Percentiles rank a stretch among this genome's conserved stretches.
phyloP scores from a whole-genome alignment of 2,329 filamentous ascomycete genomes.

The Alternaria arborescens region DNA sequence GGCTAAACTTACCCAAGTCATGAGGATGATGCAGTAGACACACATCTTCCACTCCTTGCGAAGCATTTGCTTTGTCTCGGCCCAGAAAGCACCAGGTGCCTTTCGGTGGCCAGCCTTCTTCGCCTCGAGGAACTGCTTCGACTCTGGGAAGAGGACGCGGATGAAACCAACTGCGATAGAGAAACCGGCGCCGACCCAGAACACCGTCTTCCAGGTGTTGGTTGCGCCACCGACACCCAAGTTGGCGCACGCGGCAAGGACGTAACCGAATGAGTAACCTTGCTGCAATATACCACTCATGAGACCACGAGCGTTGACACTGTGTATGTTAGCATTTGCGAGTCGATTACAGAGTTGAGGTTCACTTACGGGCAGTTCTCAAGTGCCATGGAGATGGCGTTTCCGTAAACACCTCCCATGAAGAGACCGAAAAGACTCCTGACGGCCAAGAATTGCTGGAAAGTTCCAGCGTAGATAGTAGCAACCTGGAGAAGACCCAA shows the following conservation, averaged over 20 bases:
- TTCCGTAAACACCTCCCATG: constrained; percentile 84
- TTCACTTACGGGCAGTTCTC: constrained; percentile 72
- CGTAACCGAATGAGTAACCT: constrained; percentile 82
- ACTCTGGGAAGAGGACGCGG: constrained; percentile 75
- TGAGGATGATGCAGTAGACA: constrained; percentile 78
- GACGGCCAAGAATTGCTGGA: constrained; percentile 77
- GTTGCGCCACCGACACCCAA: constrained; percentile 72
- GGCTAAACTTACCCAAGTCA: constrained; percentile 66
- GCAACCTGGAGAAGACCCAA: constrained; percentile 76
- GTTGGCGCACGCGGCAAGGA: constrained; percentile 78
- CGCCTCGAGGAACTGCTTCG: constrained; percentile 76
- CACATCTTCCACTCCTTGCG: constrained; percentile 77
- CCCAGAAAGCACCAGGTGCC: constrained; percentile 67
- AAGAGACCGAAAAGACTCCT: constrained; percentile 77
- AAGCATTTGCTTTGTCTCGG: constrained; percentile 74
- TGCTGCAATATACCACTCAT: constrained; percentile 86
- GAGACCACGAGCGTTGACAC: constrained; percentile 72
- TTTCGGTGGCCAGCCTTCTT: constrained; percentile 66
- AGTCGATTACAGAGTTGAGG: rapidly evolving
- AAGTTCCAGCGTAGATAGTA: constrained; percentile 78
- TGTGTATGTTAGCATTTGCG: constrained; percentile 24
- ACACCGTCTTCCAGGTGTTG: constrained; percentile 77
- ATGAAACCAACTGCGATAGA: constrained; percentile 74
- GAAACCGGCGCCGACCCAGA: constrained; percentile 74
- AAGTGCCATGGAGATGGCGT: constrained; percentile 79